A percentile compares a stretch with the other conserved stretches of the same genome.
Evolutionary conservation across 768 basidiomycete genomes (phyloP).

Genomic region (Naganishia randhawae): DNA sequence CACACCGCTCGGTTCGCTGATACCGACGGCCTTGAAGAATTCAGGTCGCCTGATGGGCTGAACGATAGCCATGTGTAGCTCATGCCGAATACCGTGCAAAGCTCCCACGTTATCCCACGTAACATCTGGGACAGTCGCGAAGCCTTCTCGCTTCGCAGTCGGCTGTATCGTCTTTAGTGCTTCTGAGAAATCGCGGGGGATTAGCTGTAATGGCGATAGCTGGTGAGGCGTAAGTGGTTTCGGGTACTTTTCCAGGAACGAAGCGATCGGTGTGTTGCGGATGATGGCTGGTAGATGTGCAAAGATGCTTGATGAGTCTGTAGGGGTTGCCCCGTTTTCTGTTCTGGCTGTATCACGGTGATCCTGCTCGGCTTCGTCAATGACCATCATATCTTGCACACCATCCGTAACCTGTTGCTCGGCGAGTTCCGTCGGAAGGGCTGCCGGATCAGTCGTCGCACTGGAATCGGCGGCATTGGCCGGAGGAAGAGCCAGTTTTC

Average conservation of each 20-base stretch:
- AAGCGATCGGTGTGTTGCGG: conserved; percentile 65
- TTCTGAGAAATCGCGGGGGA: conserved; percentile 68
- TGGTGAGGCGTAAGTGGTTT: conserved; percentile 70
- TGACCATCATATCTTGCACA: conserved; percentile 43
- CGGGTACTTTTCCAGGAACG: conserved; percentile 85
- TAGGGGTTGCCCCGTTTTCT: conserved; percentile 36
- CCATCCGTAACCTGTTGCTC: conserved; percentile 38
- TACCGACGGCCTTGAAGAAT: conserved; percentile 80
- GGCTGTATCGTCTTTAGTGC: conserved; percentile 90
- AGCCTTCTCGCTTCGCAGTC: conserved; percentile 94
- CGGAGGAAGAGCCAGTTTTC: conserved; percentile 33
- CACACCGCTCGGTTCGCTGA: conserved; percentile 86
- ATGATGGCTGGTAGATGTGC: conserved; percentile 55
- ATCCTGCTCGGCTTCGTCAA: conserved; percentile 40
- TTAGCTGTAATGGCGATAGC: conserved; percentile 77
- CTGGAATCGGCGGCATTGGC: conserved; percentile 1
- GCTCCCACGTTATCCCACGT: conserved; percentile 95
- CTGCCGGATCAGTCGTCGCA: background rate
- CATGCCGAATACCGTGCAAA: conserved; percentile 76
- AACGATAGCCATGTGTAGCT: conserved; percentile 95
- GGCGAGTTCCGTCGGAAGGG: conserved; percentile 14
- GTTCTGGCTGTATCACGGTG: background rate
- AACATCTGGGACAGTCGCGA: conserved; percentile 92
- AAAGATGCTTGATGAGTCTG: conserved; percentile 41
- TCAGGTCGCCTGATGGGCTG: conserved; percentile 88